phyloP scores from a whole-genome alignment of 202 grass and related monocot genomes.

The Panicum virgatum region DNA sequence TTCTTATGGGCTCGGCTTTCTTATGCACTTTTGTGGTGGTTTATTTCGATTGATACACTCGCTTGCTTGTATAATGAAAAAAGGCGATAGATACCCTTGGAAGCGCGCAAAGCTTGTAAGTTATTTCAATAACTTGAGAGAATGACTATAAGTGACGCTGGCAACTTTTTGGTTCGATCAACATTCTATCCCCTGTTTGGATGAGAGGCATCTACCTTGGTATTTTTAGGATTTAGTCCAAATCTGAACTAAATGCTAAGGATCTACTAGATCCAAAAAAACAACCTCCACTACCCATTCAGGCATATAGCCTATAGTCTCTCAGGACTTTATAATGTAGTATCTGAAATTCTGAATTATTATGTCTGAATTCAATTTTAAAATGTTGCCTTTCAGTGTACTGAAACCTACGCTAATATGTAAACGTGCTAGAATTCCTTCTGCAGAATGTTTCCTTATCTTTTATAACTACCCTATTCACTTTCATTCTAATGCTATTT shows the following conservation, averaged over 20 bases:
- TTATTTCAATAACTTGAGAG: background rate
- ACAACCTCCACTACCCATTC: background rate
- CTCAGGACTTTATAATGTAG: no score
- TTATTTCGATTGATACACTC: background rate
- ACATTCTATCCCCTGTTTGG: background rate
- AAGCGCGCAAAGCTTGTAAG: background rate
- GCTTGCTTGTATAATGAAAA: background rate
- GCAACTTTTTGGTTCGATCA: background rate
- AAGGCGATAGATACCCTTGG: background rate
- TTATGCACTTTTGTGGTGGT: background rate
- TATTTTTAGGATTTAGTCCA: background rate
- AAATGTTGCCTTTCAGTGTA: conserved; percentile 11
- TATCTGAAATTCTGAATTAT: no score
- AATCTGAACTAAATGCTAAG: background rate
- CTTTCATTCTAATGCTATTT: conserved; percentile 36
- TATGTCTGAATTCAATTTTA: conserved; percentile 22
- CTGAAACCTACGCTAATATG: background rate
- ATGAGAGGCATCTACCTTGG: background rate
- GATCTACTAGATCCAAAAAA: background rate
- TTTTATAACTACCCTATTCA: conserved; percentile 12
- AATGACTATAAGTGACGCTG: background rate
- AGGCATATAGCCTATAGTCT: background rate
- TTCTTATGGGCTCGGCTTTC: no score
- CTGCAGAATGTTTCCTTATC: background rate
- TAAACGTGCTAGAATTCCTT: background rate